Evolutionary conservation across 805 yeast species (phyloP).

Genomic region (Metahyphopichia silvanorum): DNA sequence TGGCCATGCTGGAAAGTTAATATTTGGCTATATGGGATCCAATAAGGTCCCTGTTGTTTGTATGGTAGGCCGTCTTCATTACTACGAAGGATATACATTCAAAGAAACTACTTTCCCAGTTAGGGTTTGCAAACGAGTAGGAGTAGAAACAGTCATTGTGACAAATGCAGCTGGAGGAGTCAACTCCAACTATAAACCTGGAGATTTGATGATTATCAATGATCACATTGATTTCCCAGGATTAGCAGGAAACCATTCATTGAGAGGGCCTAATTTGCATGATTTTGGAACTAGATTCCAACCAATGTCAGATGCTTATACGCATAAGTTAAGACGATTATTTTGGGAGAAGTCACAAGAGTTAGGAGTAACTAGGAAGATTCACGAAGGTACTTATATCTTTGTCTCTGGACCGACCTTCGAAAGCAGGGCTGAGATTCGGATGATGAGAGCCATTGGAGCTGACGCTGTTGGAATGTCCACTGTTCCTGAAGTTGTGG

Average conservation of each 20-base stretch:
- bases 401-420: slow-evolving; percentile 93
- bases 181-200: slow-evolving; percentile 63
- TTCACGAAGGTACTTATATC: slow-evolving; percentile 85
- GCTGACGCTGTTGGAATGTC: slow-evolving; percentile 98
- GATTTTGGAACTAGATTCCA: slow-evolving; percentile 82
- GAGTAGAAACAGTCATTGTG: slow-evolving; percentile 61
- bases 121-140: slow-evolving; percentile 66
- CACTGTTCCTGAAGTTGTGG: slow-evolving; percentile 93
- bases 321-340: slow-evolving; percentile 60
- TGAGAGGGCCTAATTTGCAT: slow-evolving; percentile 82
- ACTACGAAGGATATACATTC: slow-evolving; percentile 88
- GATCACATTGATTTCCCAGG: slow-evolving; percentile 95
- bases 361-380: slow-evolving; percentile 48
- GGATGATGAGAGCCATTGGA: slow-evolving; percentile 66
- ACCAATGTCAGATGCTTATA: slow-evolving; percentile 89
- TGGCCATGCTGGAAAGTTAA: slow-evolving; percentile 83
- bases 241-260: slow-evolving; percentile 80
- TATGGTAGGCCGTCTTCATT: slow-evolving; percentile 92
- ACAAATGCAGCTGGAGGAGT: slow-evolving; percentile 98
- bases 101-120: slow-evolving; percentile 83
- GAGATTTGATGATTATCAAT: slow-evolving; percentile 85
- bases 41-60: slow-evolving; percentile 78
- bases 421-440: slow-evolving; percentile 89
- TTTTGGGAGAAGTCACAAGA: slow-evolving; percentile 53
- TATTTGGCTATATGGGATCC: slow-evolving; percentile 72